Percentiles rank a stretch among this genome's conserved stretches.
These are phyloP conservation scores for Termitomyces bulborhizus DNA, from an alignment of 768 basidiomycete species.

Conservation along the genomic window DNA sequence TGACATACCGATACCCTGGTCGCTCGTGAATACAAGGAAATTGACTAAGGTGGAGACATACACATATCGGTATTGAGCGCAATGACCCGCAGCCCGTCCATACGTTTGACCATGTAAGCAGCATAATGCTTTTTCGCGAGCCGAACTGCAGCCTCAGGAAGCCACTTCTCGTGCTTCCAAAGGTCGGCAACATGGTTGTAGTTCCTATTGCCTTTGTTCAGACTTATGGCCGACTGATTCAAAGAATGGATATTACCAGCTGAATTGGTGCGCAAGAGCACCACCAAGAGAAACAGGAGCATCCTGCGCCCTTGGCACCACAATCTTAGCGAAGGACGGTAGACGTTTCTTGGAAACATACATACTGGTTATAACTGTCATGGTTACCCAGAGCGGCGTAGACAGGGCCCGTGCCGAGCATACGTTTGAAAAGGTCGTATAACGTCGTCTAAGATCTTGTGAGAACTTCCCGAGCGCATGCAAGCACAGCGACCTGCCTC, in stretches of 20 bases:
- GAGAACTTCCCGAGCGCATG: background rate
- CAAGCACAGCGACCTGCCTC: constrained; percentile 36
- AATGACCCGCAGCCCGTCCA: constrained; percentile 64
- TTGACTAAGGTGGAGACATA: constrained; percentile 24
- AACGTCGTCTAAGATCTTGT: constrained; percentile 42
- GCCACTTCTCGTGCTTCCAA: constrained; percentile 69
- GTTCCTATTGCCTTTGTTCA: constrained; percentile 39
- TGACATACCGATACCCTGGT: constrained; percentile 30
- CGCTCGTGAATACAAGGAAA: background rate
- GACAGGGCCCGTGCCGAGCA: constrained; percentile 61
- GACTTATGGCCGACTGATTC: no score
- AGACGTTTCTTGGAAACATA: background rate
- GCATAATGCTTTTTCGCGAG: constrained; percentile 65
- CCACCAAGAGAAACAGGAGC: constrained; percentile 54
- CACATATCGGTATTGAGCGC: constrained; percentile 76
- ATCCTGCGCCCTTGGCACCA: constrained; percentile 43
- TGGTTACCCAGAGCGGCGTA: constrained; percentile 77
- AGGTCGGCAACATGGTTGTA: constrained; percentile 69
- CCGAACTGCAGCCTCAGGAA: constrained; percentile 48
- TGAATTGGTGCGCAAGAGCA: constrained; percentile 51
- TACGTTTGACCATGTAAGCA: constrained; percentile 63
- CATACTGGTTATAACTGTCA: constrained; percentile 64
- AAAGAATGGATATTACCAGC: constrained; percentile 41
- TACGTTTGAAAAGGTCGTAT: constrained; percentile 59
- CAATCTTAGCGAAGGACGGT: background rate